A percentile compares a stretch with the other conserved stretches of the same genome.
Conservation (phyloP, 495 filamentous ascomycete genomes). For the Staphylotrichum longicolle region DNA sequence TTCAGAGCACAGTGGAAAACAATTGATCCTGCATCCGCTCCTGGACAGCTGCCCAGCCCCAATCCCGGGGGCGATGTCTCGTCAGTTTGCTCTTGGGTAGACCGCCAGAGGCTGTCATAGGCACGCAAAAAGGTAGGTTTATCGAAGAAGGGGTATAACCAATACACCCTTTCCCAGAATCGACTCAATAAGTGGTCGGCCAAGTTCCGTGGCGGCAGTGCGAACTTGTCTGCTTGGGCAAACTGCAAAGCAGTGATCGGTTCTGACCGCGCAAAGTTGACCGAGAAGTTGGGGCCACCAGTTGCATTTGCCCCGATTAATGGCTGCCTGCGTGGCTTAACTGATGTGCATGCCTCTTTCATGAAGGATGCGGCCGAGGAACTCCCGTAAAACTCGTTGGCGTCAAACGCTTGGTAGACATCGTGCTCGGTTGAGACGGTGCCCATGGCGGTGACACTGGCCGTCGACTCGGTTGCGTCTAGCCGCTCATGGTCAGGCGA, state of each 20-base stretch:
- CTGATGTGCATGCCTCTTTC: constrained; percentile 39
- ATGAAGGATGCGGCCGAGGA: constrained; percentile 47
- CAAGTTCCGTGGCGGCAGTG: constrained; percentile 42
- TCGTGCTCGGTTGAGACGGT: constrained; percentile 30
- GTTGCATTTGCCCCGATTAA: neutral
- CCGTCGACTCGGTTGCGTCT: constrained; percentile 25
- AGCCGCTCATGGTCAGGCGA: constrained; percentile 8
- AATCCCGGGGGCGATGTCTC: constrained; percentile 24
- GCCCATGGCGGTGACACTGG: constrained; percentile 42
- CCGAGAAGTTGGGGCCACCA: neutral
- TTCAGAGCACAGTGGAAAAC: constrained; percentile 50
- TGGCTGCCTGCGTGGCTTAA: constrained; percentile 14
- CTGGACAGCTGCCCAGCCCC: constrained; percentile 43
- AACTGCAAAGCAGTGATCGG: neutral
- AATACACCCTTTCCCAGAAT: constrained; percentile 45
- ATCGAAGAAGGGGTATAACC: constrained; percentile 49
- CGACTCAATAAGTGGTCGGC: constrained; percentile 47
- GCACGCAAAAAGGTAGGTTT: constrained; percentile 44
- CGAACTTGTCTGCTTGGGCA: constrained; percentile 19
- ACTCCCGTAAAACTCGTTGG: constrained; percentile 43
- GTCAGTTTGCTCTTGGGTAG: constrained; percentile 27
- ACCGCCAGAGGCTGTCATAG: constrained; percentile 45
- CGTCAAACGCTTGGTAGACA: constrained; percentile 29
- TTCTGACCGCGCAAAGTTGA: neutral
- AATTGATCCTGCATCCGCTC: constrained; percentile 40